Evolutionary conservation across 768 basidiomycete genomes (phyloP), one percentile per base, ranked within the genome.

Genomic region (Podaxis pistillaris): DNA sequence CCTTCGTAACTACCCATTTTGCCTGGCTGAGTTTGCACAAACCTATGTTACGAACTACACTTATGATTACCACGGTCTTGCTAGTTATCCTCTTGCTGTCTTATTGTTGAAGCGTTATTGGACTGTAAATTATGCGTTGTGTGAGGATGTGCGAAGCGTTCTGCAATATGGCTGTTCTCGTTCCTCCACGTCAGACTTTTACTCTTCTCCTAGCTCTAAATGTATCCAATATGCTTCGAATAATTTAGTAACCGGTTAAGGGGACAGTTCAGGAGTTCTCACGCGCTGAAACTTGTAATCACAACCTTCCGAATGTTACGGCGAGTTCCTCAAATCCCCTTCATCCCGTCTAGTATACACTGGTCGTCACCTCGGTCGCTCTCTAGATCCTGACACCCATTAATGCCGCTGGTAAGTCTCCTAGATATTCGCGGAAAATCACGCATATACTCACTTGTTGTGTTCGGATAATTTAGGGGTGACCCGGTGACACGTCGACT

Each of bases 401-500:
- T 53, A 26, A 56, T 62, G 61, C 51, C n/a, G 54, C 37, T 37
- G 15, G 61, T 50, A 36, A 37, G 55, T 17, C 36, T 3, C 24
- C 15, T 2, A 36, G 30, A 1, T 28, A 1, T 30, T n/a, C 13
- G 17, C 26, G 15, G 11, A 36, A 53, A 22, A 36, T 4, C 26
- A 24, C 46, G 37, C 41, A 62, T 55, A 38, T 62, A 47, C 33
- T 28, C 4, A 46, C 13, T 22, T 60, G 44, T 5, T 17, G 12
- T 46, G 17, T 19, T n/a, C 44, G 44, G 44, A 8, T 46, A 19
- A 22, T 46, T 19, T 22, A 38, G 60, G 38, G 41, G 60, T 56
- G 60, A 61, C 51, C 24, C 30, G 30, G 60, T 55, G 55, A 62
- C 61, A 62, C 61, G 54, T 62, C 61, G 47, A 62, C 60, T 50